Percentiles rank a stretch among this genome's conserved stretches.
phyloP scores from a whole-genome alignment of 169 alveolate species.

The Plasmodium adleri region DNA sequence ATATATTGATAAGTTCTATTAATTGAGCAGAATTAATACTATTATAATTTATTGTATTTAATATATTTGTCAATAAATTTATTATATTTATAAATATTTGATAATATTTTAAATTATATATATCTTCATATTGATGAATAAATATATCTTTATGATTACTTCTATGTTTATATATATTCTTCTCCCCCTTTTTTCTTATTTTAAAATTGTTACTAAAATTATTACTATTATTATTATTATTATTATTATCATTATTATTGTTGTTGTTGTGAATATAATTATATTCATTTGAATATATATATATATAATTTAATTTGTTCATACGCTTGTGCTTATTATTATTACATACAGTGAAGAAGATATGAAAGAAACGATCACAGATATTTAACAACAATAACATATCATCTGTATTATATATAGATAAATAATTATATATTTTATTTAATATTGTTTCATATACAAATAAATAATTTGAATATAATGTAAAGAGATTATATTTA shows the following conservation, averaged over 20 bases:
- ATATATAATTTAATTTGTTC: conserved; percentile 44
- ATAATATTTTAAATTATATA: conserved; percentile 52
- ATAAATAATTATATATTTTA: conserved; percentile 17
- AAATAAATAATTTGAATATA: conserved; percentile 24
- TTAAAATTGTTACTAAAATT: conserved; percentile 1
- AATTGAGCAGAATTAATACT: conserved; percentile 12
- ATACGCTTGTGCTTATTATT: conserved; percentile 1
- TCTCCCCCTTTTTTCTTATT: neutral
- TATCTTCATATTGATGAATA: conserved; percentile 29
- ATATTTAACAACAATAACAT: conserved; percentile 25
- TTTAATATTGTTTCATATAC: conserved; percentile 9
- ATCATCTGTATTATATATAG: conserved; percentile 19
- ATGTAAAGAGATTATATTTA: conserved; percentile 36
- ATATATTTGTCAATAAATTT: conserved; percentile 11
- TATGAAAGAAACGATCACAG: conserved; percentile 30
- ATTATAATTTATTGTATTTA: conserved; percentile 17
- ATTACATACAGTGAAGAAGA: conserved; percentile 41
- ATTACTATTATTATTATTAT: too few species aligned
- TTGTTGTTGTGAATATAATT: conserved; percentile 22
- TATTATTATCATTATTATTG: too few species aligned
- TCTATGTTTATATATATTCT: neutral
- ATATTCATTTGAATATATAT: conserved; percentile 13
- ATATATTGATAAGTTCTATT: conserved; percentile 2
- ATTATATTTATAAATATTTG: conserved; percentile 27
- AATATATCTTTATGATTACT: conserved; percentile 7